A percentile compares a stretch with the other conserved stretches of the same genome.
Conservation (phyloP, 192 early-diverging fungal genomes). For the Gonapodya prolifera region DNA sequence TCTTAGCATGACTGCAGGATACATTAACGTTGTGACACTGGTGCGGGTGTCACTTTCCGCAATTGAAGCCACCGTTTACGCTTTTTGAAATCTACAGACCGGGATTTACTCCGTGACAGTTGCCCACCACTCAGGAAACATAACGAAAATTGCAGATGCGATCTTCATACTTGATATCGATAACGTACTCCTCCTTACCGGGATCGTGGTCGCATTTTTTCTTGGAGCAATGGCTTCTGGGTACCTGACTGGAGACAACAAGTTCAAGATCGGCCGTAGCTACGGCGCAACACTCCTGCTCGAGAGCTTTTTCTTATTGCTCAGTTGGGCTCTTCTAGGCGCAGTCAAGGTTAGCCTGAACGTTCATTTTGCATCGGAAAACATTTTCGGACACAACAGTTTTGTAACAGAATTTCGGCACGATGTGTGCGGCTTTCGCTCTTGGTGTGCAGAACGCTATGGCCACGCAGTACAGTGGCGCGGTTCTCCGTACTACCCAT, state of each 20-base stretch:
- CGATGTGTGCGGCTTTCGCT: conserved; percentile 43
- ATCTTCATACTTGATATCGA: conserved; percentile 26
- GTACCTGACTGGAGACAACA: conserved; percentile 38
- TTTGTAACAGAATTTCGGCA: conserved; percentile 29
- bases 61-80: background rate
- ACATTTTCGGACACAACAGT: conserved; percentile 15
- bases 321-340: background rate
- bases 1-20: conserved; percentile 39
- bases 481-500: conserved; percentile 41
- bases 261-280: conserved; percentile 32
- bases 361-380: conserved; percentile 27
- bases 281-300: conserved; percentile 33
- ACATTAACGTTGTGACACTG: conserved; percentile 47
- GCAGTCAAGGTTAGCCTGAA: conserved; percentile 3
- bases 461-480: conserved; percentile 36
- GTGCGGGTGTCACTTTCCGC: conserved; percentile 31
- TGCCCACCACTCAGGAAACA: conserved; percentile 33
- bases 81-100: conserved; percentile 1
- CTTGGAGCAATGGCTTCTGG: conserved; percentile 38
- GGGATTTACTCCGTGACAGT: conserved; percentile 17
- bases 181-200: conserved; percentile 25
- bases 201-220: conserved; percentile 32
- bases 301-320: conserved; percentile 12
- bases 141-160: conserved; percentile 31
- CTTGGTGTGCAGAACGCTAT: conserved; percentile 45